Evolutionary conservation across 352 stramenopile genomes (phyloP), one percentile per base, ranked within the genome.

Genomic region (Pythium dissotocum): DNA sequence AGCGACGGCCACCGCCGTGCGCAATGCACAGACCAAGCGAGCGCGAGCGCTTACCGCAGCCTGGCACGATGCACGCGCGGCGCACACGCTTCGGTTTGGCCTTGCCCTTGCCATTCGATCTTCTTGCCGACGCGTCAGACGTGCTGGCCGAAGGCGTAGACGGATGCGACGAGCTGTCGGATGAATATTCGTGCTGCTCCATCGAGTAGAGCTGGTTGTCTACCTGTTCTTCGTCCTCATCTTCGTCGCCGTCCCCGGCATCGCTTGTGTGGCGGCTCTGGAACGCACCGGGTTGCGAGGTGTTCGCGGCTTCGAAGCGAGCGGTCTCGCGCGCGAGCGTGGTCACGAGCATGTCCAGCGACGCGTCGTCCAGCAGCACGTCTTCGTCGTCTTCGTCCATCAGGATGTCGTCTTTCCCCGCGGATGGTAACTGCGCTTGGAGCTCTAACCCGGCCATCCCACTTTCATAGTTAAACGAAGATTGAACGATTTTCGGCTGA

Each of bases 1-100:
- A 97, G 52, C 89, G 88, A n/a, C 80, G 79, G 57, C 89, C 89
- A 24, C 89, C 88, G 8, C 89, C 88, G 61, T 95, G 89, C 9
- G 87, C 85, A 59, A 93, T 96, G 72, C 89, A 97, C 62, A 96
- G 58, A 6, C 86, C 88, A 54, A 91, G 85, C 30, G 85, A 95
- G 33, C 89, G 85, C 24, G 85, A 91, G 49, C 89, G 85, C 78
- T 94, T 94, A 68, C 82, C 84, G 78, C 89, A 97, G 13, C 80
- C 84, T 32, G 85, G 70, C 9, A 83, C 76, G 52, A 85, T 83
- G 73, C 89, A 97, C 16, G 90, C 71, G 2, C 82, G 78, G 28
- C 79, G 78, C 44, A 51, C 44, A 12, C 44, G 44, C 44, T 51
- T 51, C n/a, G 44, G 44, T 51, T 51, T 51, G 18, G 16, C 18